Evolutionary conservation across 1,284 basidiomycete species (phyloP).

Genomic region (Chalciporus sp.): DNA sequence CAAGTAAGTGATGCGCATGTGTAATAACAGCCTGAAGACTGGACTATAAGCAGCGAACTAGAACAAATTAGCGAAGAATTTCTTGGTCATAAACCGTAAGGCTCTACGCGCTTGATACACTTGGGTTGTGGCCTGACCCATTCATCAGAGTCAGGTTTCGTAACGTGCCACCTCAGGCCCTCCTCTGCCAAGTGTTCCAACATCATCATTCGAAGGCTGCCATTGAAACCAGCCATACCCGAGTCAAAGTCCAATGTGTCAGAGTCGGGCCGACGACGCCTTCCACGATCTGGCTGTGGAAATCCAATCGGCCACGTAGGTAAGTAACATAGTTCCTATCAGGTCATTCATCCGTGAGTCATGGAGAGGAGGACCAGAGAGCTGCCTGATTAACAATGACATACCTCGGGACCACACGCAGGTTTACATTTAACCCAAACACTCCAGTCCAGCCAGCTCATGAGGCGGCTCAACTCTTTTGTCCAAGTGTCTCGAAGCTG

Average conservation of each 20-base stretch:
- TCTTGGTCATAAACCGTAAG: conserved; percentile 11
- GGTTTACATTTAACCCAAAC: conserved; percentile 42
- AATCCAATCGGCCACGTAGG: conserved; percentile 46
- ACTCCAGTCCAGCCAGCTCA: conserved; percentile 47
- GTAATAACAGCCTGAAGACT: too few species aligned
- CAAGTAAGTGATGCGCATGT: too few species aligned
- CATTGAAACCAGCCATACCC: neutral
- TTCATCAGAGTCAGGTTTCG: conserved; percentile 9
- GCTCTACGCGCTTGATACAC: conserved; percentile 19
- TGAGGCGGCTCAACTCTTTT: conserved; percentile 32
- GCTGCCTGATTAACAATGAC: neutral
- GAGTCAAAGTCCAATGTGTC: too few species aligned
- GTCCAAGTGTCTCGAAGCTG: conserved; percentile 26
- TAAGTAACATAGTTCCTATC: conserved; percentile 48
- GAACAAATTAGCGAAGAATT: too few species aligned
- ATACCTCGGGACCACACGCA: conserved; percentile 38
- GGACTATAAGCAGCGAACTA: too few species aligned
- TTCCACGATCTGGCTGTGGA: neutral
- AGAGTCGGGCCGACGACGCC: too few species aligned
- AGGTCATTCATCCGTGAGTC: neutral
- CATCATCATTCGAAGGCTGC: neutral
- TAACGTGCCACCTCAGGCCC: neutral
- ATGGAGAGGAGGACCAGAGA: too few species aligned
- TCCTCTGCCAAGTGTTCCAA: neutral
- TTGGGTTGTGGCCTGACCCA: conserved; percentile 29